Base-by-base conservation (phyloP, 768 basidiomycete species). In the Astraeus odoratus region DNA sequence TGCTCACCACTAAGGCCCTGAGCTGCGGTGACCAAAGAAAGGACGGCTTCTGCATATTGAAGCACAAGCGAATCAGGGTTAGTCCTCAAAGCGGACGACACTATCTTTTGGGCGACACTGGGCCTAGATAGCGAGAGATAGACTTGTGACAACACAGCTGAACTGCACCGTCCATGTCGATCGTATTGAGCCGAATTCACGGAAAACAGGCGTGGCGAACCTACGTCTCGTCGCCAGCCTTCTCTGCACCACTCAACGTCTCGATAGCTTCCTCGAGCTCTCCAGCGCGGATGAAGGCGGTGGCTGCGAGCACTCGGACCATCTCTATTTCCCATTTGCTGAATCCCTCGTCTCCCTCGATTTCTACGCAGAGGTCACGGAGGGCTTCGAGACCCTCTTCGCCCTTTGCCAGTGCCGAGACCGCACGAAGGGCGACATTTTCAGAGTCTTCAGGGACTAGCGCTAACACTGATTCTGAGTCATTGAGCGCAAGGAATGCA, bases 231-330 rank as follows among this genome's bases (percentile, higher is more conserved):
- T 92, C 75, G 54, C 89, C 86, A 51, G 83, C 77, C 25, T 79
- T 78, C 39, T 81, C 83, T 5, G 76, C 60, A 34, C 76, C 77
- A 7, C 82, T 81, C 25, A 97, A 72, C 0, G 88, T 93, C 64
- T 95, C 93, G 20, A 96, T 68, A 2, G 92, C 93, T 66, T 97
- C 93, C 64, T 96, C 93, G 9, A 86, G 66, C 66, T 96, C 93
- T 2, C 83, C 85, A 13, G 87, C 87, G 26, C 78, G 69, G 13
- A 82, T 76, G 61, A 95, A 95, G 1, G 90, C 88, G 10, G 84
- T 90, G n/a, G 83, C 91, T 24, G 89, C 88, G 16, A 90, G 66
- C 23, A 89, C 86, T 43, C 80, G 73, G 5, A 94, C 89, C 35
- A 80, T 61, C 16, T 79, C 77, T 59, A 81, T 88, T 51, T 88